Percentiles rank a stretch among this genome's conserved stretches.
These are phyloP conservation scores for Aspergillus pseudoglaucus DNA, from an alignment of 2,329 filamentous ascomycete species.

Conservation along the genomic window DNA sequence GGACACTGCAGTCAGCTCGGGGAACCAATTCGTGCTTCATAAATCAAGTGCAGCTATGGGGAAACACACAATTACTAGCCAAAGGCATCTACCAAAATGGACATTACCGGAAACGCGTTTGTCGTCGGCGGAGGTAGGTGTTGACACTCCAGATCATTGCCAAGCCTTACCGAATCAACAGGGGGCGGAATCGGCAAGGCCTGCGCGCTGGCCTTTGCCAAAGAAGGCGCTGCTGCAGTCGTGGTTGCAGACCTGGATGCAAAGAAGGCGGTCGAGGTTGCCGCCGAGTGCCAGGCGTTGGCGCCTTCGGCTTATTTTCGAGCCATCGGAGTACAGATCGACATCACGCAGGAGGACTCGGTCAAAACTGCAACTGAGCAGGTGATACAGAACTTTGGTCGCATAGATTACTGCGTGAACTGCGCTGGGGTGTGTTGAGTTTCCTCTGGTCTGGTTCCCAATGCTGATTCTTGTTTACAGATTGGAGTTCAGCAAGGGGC, in stretches of 20 bases:
- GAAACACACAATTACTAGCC: too few relatives aligned
- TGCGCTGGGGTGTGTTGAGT: constrained; percentile 12
- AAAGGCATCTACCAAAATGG: too few relatives aligned
- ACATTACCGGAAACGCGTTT: too few relatives aligned
- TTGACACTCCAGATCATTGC: too few relatives aligned
- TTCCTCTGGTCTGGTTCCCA: background rate
- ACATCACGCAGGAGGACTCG: constrained; percentile 14
- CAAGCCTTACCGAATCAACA: background rate
- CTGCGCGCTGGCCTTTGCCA: constrained; percentile 11
- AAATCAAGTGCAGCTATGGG: too few relatives aligned
- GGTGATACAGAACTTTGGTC: constrained; percentile 14
- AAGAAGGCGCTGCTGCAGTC: constrained; percentile 13
- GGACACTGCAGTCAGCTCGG: too few relatives aligned
- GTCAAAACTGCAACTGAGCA: constrained; percentile 19
- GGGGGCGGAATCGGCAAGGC: constrained; percentile 8
- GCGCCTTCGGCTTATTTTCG: constrained; percentile 19
- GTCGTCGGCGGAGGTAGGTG: too few relatives aligned
- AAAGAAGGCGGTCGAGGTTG: constrained; percentile 9
- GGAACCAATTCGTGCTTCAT: too few relatives aligned
- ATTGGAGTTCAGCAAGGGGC: constrained; percentile 1
- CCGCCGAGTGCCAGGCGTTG: constrained; percentile 18
- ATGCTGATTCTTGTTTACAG: background rate
- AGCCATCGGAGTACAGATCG: constrained; percentile 16
- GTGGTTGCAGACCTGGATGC: constrained; percentile 20
- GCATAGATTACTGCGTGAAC: constrained; percentile 21